Evolutionary conservation across 192 early-diverging fungal species (phyloP).

Genomic region (Glomus cerebriforme): DNA sequence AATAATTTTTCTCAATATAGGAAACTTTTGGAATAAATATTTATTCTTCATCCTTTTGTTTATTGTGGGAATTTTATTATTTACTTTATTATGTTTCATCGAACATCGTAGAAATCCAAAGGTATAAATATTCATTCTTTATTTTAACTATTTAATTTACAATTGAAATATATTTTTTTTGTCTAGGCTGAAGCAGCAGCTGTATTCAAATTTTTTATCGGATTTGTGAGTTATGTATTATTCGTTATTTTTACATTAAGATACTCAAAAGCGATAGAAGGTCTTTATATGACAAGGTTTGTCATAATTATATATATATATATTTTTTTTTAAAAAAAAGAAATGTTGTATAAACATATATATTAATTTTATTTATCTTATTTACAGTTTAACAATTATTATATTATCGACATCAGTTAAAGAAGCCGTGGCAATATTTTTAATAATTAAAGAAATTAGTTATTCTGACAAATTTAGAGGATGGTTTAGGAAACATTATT

Average conservation of each 20-base stretch:
- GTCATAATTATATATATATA: neutral
- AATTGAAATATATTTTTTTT: neutral
- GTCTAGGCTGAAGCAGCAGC: neutral
- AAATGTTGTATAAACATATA: too few relatives aligned
- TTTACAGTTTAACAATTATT: neutral
- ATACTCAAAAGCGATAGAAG: neutral
- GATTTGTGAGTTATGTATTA: neutral
- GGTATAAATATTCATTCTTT: neutral
- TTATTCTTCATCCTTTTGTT: neutral
- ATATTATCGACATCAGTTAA: neutral
- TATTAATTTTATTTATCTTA: neutral
- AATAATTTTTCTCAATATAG: neutral
- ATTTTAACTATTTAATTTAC: neutral
- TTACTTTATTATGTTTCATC: neutral
- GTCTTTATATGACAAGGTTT: neutral
- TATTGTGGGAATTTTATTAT: neutral
- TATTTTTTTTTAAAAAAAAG: neutral
- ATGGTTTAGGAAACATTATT: neutral
- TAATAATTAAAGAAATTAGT: neutral
- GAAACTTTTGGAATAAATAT: neutral
- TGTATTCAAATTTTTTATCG: neutral
- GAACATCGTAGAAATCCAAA: neutral
- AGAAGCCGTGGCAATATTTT: neutral
- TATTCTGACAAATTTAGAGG: neutral
- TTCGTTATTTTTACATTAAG: neutral